Base-by-base conservation (phyloP, 441 rosid genomes). In the Adansonia rubrostipa region DNA sequence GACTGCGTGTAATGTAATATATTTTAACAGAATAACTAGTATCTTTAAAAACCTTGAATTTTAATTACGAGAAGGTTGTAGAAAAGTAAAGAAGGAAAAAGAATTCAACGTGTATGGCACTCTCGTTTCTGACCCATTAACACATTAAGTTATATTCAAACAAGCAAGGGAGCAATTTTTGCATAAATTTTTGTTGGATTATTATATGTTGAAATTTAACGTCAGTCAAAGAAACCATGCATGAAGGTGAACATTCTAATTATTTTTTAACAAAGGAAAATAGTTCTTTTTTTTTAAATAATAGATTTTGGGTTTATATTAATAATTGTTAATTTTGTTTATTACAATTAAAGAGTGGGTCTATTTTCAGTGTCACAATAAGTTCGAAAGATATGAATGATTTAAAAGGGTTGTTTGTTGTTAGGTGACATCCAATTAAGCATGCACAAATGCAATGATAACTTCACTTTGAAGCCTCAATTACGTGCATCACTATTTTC, bases 371-470 rank as follows among this genome's bases (percentile, higher is more conserved):
- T 67, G 36, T 45, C 14, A 4, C 9, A 45, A 45, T 36, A 71
- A 54, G 58, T 17, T 58, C 64, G 61, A 76, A 68, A 71, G 24
- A 76, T 53, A 73, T 71, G 56, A 76, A 80, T 76, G 76, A 80
- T 79, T 63, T 36, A 28, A 47, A 5, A 50, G 20, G 54, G 9
- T 9, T 76, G 80, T 80, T 80, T 54, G 73, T 65, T 54, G 80
- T 80, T 80, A 47, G 77, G 80, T 76, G 77, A 64, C 82, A 80
- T 61, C 67, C 73, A 71, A 17, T n/a, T 42, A 42, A 76, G 77
- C 82, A 33, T 71, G 80, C 79, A 76, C 42, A 53, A 40, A 8
- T 51, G 24, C 45, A 76, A 76, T 76, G 42, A 80, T 76, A 80
- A 70, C 79, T 75, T 70, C 61, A 17, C 45, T 75, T 68, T 45